Evolutionary conservation across 371 early-diverging fungal species (phyloP), one percentile per base, ranked within the genome.

Genomic region (Circinella minor): DNA sequence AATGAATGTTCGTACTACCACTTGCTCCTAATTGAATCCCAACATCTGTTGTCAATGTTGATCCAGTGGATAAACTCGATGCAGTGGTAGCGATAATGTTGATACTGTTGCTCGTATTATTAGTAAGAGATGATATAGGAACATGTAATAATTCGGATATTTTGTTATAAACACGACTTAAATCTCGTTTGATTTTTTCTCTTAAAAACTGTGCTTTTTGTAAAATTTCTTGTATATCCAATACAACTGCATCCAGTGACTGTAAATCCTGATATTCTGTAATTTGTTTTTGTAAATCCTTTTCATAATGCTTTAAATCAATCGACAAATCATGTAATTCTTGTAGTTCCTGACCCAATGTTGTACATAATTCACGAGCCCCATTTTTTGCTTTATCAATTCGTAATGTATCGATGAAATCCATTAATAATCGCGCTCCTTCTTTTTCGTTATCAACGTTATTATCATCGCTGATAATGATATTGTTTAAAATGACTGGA

Each of bases 101-200:
- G 55, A 18, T 36, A 14, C 60, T 36, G 14, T 62, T 13, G 20
- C 2, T 27, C 1, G 27, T 27, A 27, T 18, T 36, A 64, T 2
- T 71, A 63, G 10, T 65, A 1, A 75, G 66, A 1, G 74, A 65
- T 11, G 68, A 57, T 34, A 80, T 14, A 5, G 83, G 74, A 37
- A 66, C 55, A 11, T 74, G 63, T 3, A 77, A 20, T 14, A 81
- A 36, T 11, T 71, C 73, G 20, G 79, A 68, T 3, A 84, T 76
- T 34, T 78, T 81, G 55, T 68, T 68, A 38, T 76, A 69, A 0
- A 81, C 70, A 34, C 81, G 74, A 15, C 55, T 36, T n/a, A 78
- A 60, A 46, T 80, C 78, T 14, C 85, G 67, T 47, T 82, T 78
- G 36, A 79, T 66, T 57, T 72, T 81, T 46, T 78, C 77, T 61